These are phyloP conservation scores for Fusarium sp. DNA, from an alignment of 2,329 filamentous ascomycete genomes.

Conservation along the genomic window DNA sequence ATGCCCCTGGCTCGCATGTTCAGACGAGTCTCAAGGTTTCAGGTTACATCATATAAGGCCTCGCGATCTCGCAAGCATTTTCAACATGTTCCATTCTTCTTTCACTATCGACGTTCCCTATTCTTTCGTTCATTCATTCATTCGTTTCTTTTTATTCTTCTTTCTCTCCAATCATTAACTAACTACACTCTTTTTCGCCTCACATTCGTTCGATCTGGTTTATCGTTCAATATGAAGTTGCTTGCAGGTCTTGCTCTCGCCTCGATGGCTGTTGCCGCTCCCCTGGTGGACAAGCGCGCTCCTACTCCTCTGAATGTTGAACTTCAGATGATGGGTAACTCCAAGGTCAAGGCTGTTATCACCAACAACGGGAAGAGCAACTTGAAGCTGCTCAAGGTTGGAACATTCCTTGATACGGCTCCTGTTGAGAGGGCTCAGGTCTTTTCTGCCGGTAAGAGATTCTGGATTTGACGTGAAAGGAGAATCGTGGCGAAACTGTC, in stretches of 20 bases:
- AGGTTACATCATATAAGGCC: constrained; percentile 32
- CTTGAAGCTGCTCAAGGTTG: constrained; percentile 66
- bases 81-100: constrained; percentile 10
- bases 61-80: constrained; percentile 13
- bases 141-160: constrained; percentile 1
- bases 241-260: constrained; percentile 48
- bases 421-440: constrained; percentile 67
- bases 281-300: constrained; percentile 51
- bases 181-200: constrained; percentile 10
- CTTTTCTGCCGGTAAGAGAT: constrained; percentile 58
- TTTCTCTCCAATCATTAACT: constrained; percentile 14
- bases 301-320: constrained; percentile 59
- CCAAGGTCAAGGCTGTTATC: constrained; percentile 65
- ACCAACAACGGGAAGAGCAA: constrained; percentile 65
- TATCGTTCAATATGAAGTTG: constrained; percentile 47
- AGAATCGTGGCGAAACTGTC: background rate
- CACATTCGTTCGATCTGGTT: constrained; percentile 30
- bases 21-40: constrained; percentile 18
- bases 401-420: constrained; percentile 66
- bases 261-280: constrained; percentile 46
- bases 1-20: constrained; percentile 13
- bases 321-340: constrained; percentile 64
- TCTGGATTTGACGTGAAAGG: too few relatives aligned
- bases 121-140: constrained; percentile 21
- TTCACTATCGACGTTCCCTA: constrained; percentile 14